Evolutionary conservation across 1,284 basidiomycete genomes (phyloP), one percentile per base, ranked within the genome.

Genomic region (Cerrena zonata): DNA sequence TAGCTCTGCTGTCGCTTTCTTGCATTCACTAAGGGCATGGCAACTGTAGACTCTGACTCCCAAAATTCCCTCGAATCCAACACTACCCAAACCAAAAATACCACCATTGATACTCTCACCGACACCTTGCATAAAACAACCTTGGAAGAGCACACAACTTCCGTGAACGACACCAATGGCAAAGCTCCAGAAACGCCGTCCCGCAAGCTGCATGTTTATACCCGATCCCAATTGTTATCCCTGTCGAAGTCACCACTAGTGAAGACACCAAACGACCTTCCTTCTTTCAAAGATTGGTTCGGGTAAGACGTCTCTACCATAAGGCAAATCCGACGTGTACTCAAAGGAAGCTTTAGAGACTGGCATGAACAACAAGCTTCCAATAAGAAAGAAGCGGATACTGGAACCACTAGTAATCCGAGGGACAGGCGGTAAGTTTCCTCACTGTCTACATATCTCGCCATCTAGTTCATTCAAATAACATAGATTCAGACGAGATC

Each of bases 261-360:
- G 25, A 73, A 76, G 52, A 70, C 74, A 42, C 91, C 91, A 4
- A 64, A 71, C 53, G 78, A 77, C 56, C 91, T 93, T 90, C 89
- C 89, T 46, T 69, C 79, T 40, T 70, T 93, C 50, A 89, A 84
- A 68, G 80, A 86, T 43, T 93, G 91, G 91, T 93, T 91, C 69
- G 91, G 91, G 89, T 92, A 66, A 55, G 82, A 68, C 30, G 21
- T 38, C 34, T 22, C 34, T 45, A 50, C 26, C 40, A 52, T 13
- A 27, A 18, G 21, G 26, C 55, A 44, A 48, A 22, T 41, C 26
- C 39, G 42, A 42, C 45, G 52, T 49, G 51, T 49, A 38, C 58
- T 57, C 56, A 52, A 43, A 54, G 37, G 55, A 48, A 13, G 53
- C 26, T 47, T 39, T 56, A 65, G 68, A 72, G 80, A 64, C 65